phyloP scores from a whole-genome alignment of 2,329 filamentous ascomycete species.

The Teratosphaeria zuluensis region DNA sequence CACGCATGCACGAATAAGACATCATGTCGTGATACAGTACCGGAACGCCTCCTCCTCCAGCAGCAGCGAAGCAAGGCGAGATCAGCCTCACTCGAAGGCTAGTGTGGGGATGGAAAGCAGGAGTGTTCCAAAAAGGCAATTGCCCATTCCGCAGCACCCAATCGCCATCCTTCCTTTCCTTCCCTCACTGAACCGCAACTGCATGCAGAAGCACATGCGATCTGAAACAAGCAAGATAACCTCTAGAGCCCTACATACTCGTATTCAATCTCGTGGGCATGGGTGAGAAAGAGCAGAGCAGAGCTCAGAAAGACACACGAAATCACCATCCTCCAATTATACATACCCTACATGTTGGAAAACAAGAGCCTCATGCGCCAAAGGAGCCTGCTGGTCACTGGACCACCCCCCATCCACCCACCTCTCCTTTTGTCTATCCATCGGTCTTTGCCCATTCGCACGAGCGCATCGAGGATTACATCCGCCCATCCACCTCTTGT shows the following conservation, averaged over 20 bases:
- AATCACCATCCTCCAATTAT: background rate
- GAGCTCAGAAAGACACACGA: too few species aligned
- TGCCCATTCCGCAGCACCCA: background rate
- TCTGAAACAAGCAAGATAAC: too few species aligned
- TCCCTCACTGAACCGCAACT: background rate
- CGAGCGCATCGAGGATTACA: background rate
- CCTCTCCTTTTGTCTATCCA: background rate
- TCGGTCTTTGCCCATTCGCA: background rate
- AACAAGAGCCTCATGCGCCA: background rate
- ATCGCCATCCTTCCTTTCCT: background rate
- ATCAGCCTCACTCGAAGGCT: too few species aligned
- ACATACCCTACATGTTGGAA: background rate
- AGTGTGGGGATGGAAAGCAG: background rate
- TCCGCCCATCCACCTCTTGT: background rate
- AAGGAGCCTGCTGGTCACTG: background rate
- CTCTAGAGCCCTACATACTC: too few species aligned
- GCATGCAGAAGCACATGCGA: too few species aligned
- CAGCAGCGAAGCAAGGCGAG: too few species aligned
- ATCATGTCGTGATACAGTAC: too few species aligned
- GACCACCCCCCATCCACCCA: too few species aligned
- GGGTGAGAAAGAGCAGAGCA: too few species aligned
- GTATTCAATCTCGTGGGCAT: too few species aligned
- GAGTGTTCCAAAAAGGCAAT: background rate
- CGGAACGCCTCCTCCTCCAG: too few species aligned
- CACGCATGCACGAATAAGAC: too few species aligned